These are phyloP conservation scores for Monosporascus cannonballus DNA, from an alignment of 2,329 filamentous ascomycete genomes.

Conservation along the genomic window DNA sequence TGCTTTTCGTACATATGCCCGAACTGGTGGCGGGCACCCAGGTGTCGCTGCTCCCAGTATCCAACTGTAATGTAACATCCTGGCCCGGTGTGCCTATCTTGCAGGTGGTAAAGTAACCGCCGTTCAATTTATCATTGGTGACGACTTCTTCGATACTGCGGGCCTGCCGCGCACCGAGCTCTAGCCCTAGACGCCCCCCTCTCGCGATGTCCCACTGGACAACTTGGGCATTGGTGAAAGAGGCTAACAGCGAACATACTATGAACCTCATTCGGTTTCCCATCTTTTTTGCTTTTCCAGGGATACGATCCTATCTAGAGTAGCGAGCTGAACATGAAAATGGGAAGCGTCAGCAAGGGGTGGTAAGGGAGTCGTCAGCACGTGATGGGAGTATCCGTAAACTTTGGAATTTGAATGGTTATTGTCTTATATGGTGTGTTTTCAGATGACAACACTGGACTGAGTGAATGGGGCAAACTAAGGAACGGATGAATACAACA, in stretches of 20 bases:
- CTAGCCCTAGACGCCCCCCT: constrained; percentile 21
- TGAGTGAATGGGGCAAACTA: no score
- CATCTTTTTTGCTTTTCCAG: no score
- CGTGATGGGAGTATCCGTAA: no score
- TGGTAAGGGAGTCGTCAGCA: no score
- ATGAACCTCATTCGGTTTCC: constrained; percentile 4
- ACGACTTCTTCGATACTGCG: constrained; percentile 37
- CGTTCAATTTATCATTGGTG: constrained; percentile 36
- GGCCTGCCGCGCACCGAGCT: constrained; percentile 31
- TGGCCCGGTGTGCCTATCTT: constrained; percentile 53
- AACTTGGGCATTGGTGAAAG: constrained; percentile 26
- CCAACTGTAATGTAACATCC: constrained; percentile 51
- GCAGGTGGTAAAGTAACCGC: constrained; percentile 52
- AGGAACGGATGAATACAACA: no score
- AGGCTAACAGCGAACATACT: constrained; percentile 22
- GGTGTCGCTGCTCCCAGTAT: constrained; percentile 61
- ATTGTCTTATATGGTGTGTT: no score
- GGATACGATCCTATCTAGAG: no score
- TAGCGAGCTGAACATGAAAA: no score
- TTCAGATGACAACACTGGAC: no score
- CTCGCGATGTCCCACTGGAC: constrained; percentile 44
- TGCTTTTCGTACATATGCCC: constrained; percentile 30
- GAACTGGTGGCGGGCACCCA: constrained; percentile 46
- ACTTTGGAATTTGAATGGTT: no score
- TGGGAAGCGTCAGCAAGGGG: no score